A percentile compares a stretch with the other conserved stretches of the same genome.
phyloP scores from a whole-genome alignment of 2,329 filamentous ascomycete species.

The Colletotrichum sp. region DNA sequence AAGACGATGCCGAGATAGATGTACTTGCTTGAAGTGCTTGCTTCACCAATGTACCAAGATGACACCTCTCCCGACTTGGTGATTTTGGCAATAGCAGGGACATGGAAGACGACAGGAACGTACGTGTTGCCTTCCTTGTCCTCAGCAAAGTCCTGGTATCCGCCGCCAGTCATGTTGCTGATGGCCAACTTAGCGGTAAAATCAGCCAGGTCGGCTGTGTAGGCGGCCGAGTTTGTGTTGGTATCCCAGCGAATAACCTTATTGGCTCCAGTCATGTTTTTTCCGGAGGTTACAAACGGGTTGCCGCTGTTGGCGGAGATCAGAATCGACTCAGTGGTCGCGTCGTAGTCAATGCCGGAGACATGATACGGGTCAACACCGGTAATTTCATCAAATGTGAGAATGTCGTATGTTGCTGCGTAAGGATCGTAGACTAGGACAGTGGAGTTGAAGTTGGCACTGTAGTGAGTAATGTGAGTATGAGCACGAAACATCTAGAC shows the following conservation, averaged over 20 bases:
- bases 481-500: background rate
- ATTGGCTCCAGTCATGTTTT: background rate
- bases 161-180: background rate
- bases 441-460: background rate
- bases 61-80: background rate
- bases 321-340: background rate
- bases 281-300: background rate
- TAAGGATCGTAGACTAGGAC: background rate
- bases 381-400: background rate
- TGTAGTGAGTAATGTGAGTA: background rate
- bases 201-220: background rate
- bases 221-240: background rate
- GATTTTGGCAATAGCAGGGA: background rate
- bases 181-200: background rate
- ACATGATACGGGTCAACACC: background rate
- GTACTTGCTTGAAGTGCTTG: background rate
- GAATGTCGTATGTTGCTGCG: background rate
- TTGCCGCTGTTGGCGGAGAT: background rate
- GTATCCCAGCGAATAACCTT: background rate
- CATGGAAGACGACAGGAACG: background rate
- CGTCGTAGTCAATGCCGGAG: background rate
- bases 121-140: background rate
- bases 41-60: background rate
- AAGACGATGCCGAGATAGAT: background rate
- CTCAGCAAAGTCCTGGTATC: background rate